phyloP scores from a whole-genome alignment of 495 filamentous ascomycete genomes.

The Xylaria flabelliformis region DNA sequence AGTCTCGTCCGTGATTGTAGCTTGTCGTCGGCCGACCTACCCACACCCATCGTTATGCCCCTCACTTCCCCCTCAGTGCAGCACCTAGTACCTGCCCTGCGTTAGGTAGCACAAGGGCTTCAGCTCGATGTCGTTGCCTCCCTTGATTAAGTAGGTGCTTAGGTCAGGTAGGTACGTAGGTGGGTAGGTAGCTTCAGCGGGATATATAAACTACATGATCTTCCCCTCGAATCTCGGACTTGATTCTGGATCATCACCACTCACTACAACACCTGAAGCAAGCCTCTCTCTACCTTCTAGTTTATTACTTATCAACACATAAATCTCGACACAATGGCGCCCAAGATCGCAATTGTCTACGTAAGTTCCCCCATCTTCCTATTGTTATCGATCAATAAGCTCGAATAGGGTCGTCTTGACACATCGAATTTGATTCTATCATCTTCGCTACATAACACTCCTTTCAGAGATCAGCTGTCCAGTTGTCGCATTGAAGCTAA shows the following conservation, averaged over 20 bases:
- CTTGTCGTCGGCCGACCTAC: not conserved
- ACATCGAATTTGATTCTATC: not conserved
- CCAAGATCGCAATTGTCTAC: slow-evolving; percentile 89
- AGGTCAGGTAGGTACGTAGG: no score
- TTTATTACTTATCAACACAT: not conserved
- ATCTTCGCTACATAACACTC: not conserved
- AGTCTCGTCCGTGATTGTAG: not conserved
- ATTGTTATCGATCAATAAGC: not conserved
- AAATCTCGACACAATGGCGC: slow-evolving; percentile 70
- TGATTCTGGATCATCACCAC: not conserved
- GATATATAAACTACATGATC: not conserved
- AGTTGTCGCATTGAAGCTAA: slow-evolving; percentile 25
- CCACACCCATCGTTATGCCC: not conserved
- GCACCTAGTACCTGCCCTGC: not conserved
- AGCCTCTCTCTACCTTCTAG: not conserved
- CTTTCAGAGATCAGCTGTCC: not conserved
- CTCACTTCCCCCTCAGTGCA: slow-evolving; percentile 15
- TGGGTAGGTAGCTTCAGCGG: not conserved
- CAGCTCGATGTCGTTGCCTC: not conserved
- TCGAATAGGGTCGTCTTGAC: not conserved
- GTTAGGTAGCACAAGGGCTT: not conserved
- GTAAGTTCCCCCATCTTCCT: slow-evolving; percentile 57
- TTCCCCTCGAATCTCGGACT: not conserved
- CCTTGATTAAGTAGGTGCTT: not conserved
- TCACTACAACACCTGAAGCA: not conserved